A percentile compares a stretch with the other conserved stretches of the same genome.
Conservation (phyloP, 176 grass and related monocot genomes). For the Oryza meridionalis region DNA sequence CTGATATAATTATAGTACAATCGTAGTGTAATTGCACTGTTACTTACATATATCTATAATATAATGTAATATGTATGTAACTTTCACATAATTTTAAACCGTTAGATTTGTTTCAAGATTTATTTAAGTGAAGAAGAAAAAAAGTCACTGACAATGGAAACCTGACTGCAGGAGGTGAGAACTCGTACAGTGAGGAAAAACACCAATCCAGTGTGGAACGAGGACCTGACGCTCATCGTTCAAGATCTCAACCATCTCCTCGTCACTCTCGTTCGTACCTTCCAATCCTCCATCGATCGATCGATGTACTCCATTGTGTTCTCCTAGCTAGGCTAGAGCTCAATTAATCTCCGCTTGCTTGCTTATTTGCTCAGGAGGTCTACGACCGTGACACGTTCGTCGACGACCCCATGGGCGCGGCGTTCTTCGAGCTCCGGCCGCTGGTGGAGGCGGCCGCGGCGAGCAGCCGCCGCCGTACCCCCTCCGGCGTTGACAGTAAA, state of each 20-base stretch:
- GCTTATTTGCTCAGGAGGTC: neutral
- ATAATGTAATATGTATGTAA: too few species aligned
- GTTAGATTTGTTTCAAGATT: too few species aligned
- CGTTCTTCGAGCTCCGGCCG: neutral
- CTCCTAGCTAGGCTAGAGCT: too few species aligned
- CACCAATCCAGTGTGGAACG: neutral
- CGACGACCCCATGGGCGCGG: neutral
- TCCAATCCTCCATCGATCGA: neutral
- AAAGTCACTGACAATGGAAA: too few species aligned
- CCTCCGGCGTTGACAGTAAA: neutral
- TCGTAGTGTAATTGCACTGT: too few species aligned
- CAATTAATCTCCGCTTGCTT: neutral
- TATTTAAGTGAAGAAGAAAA: too few species aligned
- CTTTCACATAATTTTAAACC: too few species aligned
- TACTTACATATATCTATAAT: too few species aligned
- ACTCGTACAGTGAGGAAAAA: neutral
- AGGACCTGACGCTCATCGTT: neutral
- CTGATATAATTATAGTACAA: too few species aligned
- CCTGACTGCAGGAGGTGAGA: neutral
- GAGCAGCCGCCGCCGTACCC: too few species aligned
- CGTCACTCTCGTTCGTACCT: neutral
- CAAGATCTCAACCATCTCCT: neutral
- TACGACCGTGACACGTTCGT: neutral
- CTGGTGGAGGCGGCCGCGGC: neutral
- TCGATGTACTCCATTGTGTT: too few species aligned